Percentiles rank a stretch among this genome's conserved stretches.
Conservation (phyloP, 371 early-diverging fungal species). For the Fennellomyces sp. region DNA sequence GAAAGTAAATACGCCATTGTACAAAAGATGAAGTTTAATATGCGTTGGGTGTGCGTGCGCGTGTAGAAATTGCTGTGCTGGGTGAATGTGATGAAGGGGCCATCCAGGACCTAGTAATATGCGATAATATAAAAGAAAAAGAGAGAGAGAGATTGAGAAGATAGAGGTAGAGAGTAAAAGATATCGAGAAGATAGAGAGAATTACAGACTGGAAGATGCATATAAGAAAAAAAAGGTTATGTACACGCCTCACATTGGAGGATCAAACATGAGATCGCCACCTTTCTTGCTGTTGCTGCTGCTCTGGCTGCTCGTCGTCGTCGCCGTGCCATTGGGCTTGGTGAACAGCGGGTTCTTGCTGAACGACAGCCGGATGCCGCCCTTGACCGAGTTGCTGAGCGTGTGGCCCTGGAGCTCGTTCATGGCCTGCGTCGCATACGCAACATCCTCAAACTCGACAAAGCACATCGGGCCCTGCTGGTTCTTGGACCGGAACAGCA, state of each 20-base stretch:
- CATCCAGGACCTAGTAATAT: background rate
- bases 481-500: conserved; percentile 82
- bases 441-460: conserved; percentile 92
- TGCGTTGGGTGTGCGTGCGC: conserved; percentile 4
- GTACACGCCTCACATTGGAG: conserved; percentile 19
- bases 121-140: background rate
- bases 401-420: conserved; percentile 81
- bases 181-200: conserved; percentile 1
- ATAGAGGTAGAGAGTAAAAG: background rate
- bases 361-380: conserved; percentile 92
- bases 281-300: conserved; percentile 2
- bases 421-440: conserved; percentile 86
- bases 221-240: conserved; percentile 6
- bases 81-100: background rate
- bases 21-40: background rate
- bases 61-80: too few relatives aligned
- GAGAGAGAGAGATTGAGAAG: background rate
- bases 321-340: conserved; percentile 27
- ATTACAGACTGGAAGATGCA: background rate
- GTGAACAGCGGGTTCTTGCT: conserved; percentile 93
- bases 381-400: conserved; percentile 85
- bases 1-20: background rate
- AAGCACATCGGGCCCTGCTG: conserved; percentile 93
- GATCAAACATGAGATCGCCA: conserved; percentile 13
- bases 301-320: background rate